Evolutionary conservation across 2,329 filamentous ascomycete genomes (phyloP), one percentile per base, ranked within the genome.

Genomic region (Fusarium coffeatum): DNA sequence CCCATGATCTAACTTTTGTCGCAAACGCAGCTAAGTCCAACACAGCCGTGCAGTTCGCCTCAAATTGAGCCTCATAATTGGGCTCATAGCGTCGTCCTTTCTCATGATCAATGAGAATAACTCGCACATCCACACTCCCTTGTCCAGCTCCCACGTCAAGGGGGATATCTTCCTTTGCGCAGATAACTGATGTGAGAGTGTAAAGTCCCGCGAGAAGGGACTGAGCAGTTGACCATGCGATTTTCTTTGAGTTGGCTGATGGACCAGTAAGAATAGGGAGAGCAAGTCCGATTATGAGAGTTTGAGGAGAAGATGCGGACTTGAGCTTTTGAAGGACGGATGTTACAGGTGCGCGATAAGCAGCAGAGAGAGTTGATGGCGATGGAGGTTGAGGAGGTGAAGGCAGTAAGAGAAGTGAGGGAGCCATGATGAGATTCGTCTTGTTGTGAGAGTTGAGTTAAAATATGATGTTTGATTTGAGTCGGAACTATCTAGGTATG

Each of bases 141-240:
- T 88, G 85, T 16, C 81, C 83, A 43, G 77, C 76, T 8, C 81
- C 80, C 9, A 82, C 87, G 83, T 80, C 93, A 77, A 79, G 92
- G 81, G 78, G 90, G 81, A 82, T 85, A 48, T 82, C 83, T 49
- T 88, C 83, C 69, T 89, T 85, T 15, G 90, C 88, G 67, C 91
- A 93, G n/a, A 93, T 83, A 47, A 90, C 82, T 34, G 91, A 91
- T 59, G 96, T 83, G 51, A 98, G 85, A 74, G 90, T 89, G 84
- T 98, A 98, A 25, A 97, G 77, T 27, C 88, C 87, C 5, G 92
- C 92, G 23, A 98, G 81, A 8, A 95, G 83, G n/a, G 86, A 84
- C 79, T 97, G 93, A 0, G 90, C 87, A n/a, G 85, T 81, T 34
- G 84, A 77, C 86, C 94, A 97, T 20, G 87, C 82, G 81, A 25